phyloP scores from a whole-genome alignment of 2,329 filamentous ascomycete genomes.

The Zymoseptoria tritici region DNA sequence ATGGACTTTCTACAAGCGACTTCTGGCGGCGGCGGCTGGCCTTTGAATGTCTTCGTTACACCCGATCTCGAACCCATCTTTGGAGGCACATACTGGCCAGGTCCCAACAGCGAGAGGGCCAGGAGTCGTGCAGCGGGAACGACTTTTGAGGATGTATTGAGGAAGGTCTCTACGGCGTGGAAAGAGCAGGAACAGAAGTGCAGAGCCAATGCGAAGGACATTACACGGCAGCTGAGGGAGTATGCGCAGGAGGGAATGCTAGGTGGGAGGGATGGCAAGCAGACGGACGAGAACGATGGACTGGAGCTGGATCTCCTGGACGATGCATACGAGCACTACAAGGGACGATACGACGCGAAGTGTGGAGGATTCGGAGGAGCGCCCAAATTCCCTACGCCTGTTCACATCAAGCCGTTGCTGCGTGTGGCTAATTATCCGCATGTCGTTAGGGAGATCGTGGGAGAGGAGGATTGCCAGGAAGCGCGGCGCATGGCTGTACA shows the following conservation, averaged over 20 bases:
- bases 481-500: constrained; percentile 72
- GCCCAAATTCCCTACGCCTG: constrained; percentile 85
- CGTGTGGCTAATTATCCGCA: constrained; percentile 63
- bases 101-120: constrained; percentile 54
- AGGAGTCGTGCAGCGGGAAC: constrained; percentile 45
- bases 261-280: constrained; percentile 23
- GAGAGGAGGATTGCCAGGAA: constrained; percentile 64
- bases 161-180: constrained; percentile 71
- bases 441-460: constrained; percentile 79
- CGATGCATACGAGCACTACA: constrained; percentile 77
- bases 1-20: constrained; percentile 98
- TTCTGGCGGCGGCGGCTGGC: constrained; percentile 85
- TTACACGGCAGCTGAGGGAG: constrained; percentile 70
- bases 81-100: constrained; percentile 93
- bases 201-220: constrained; percentile 73
- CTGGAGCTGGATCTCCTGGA: constrained; percentile 87
- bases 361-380: constrained; percentile 69
- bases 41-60: constrained; percentile 92
- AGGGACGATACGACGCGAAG: constrained; percentile 67
- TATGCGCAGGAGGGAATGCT: constrained; percentile 85
- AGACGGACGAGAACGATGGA: constrained; percentile 49
- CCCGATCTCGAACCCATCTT: constrained; percentile 90
- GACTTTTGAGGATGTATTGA: constrained; percentile 75
- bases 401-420: constrained; percentile 76
- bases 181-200: constrained; percentile 75